Conservation (phyloP, 2,329 filamentous ascomycete species). For the Neofusicoccum cordaticola region DNA sequence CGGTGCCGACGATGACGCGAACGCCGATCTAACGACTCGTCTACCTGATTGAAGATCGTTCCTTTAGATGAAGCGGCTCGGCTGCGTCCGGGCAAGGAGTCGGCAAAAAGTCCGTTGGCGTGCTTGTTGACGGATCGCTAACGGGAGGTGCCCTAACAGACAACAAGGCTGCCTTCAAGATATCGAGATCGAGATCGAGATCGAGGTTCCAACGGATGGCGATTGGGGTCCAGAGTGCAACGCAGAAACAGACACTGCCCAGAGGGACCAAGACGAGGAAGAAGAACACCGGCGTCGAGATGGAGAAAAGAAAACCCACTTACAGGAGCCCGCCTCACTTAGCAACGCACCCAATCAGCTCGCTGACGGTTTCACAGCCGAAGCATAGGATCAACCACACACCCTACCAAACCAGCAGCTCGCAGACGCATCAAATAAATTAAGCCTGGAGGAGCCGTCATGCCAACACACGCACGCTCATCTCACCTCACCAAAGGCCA, state of each 20-base stretch:
- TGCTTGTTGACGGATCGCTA: neutral
- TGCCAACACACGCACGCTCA: neutral
- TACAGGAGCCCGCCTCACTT: neutral
- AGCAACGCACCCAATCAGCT: neutral
- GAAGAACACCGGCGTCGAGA: too few relatives aligned
- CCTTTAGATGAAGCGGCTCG: neutral
- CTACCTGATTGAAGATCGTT: conserved; percentile 3
- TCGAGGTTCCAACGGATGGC: too few relatives aligned
- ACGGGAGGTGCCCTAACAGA: too few relatives aligned
- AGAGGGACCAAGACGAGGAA: too few relatives aligned
- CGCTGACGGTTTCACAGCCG: neutral
- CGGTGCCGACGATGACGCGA: neutral
- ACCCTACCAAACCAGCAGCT: conserved; percentile 3
- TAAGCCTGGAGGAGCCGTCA: neutral
- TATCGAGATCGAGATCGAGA: too few relatives aligned
- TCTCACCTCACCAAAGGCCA: too few relatives aligned
- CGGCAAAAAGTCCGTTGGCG: too few relatives aligned
- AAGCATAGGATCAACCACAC: neutral
- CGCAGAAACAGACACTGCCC: too few relatives aligned
- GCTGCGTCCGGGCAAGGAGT: neutral
- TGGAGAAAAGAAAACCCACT: neutral
- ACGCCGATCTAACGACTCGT: neutral
- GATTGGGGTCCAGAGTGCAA: too few relatives aligned
- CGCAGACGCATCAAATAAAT: neutral
- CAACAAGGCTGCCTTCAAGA: too few relatives aligned